Conservation (phyloP, 1,284 basidiomycete species). For the Moesziomyces antarcticus region DNA sequence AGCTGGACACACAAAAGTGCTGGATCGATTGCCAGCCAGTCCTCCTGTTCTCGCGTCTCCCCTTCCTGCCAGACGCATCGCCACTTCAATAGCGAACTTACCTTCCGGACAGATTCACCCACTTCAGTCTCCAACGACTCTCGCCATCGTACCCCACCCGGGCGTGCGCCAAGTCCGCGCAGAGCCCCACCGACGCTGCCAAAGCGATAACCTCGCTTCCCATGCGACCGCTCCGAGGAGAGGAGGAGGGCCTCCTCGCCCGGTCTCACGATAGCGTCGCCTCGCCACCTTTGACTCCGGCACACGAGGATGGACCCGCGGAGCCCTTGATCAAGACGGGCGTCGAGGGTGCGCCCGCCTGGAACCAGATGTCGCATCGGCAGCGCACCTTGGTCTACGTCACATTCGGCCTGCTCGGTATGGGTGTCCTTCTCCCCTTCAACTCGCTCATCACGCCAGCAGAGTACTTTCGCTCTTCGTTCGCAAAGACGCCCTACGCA, state of each 20-base stretch:
- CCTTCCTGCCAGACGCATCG: no score
- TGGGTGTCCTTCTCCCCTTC: slow-evolving; percentile 49
- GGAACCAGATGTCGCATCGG: slow-evolving; percentile 26
- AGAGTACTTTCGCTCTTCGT: slow-evolving; percentile 59
- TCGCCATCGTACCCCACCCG: not conserved
- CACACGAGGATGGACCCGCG: slow-evolving; percentile 26
- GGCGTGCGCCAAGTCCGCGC: slow-evolving; percentile 9
- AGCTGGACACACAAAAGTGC: no score
- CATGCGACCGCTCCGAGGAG: slow-evolving; percentile 39
- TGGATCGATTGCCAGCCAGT: no score
- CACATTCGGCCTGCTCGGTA: slow-evolving; percentile 47
- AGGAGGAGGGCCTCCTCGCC: slow-evolving; percentile 44
- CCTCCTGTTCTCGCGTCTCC: no score
- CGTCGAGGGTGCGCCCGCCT: slow-evolving; percentile 44
- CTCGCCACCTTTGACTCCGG: slow-evolving; percentile 19
- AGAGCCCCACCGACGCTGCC: slow-evolving; percentile 4
- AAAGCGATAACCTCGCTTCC: slow-evolving; percentile 31
- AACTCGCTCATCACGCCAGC: slow-evolving; percentile 64
- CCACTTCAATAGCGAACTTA: no score
- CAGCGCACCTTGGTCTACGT: slow-evolving; percentile 37
- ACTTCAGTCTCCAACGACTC: not conserved
- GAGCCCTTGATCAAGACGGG: slow-evolving; percentile 46
- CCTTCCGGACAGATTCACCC: not conserved
- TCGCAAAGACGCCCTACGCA: slow-evolving; percentile 40
- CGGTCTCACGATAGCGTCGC: slow-evolving; percentile 17